Base-by-base conservation (phyloP, 2,329 filamentous ascomycete genomes). In the Fusarium sp. region DNA sequence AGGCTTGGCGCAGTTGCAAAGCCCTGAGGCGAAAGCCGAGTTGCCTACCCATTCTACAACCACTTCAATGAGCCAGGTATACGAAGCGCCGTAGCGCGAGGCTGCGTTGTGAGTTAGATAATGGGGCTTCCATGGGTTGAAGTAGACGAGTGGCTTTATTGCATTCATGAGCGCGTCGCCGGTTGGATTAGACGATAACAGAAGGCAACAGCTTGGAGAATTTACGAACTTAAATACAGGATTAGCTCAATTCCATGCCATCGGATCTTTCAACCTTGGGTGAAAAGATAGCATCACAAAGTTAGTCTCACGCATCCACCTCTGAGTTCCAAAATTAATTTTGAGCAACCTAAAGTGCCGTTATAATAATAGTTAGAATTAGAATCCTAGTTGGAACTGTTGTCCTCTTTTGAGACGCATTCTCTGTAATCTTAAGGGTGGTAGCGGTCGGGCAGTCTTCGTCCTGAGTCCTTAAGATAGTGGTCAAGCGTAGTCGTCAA, bases 251-350 rank as follows among this genome's bases (percentile, higher is more conserved):
- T 45, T 5, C 13, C 22, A 24, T 16, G 14, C 22, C 13, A 16
- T 6, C 4, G 22, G 20, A 2, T 2, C 13, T 24, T 9, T 5
- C 8, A 22, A 9, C 4, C 4, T 2, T 8, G 7, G 3, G 8
- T 45, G 13, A 45, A 24, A 16, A 16, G 20, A 45, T 24, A 8
- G 5, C 13, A 22, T 22, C 13, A 24, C 5, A 45, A 45, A 8
- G 6, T 4, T 45, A 0, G 22, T 6, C 6, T 16, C 2, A 8
- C 43, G 14, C 2, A 20, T 22, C 3, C 20, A 4, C 43, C 5
- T 20, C 22, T 24, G 13, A 4, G 43, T 45, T 24, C 43, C 8
- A 14, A 24, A 5, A 4, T 5, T 13, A 2, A 9, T 45, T 45
- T 22, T 24, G 6, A 45, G 43, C 2, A 22, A 24, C 11, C 13